These are phyloP conservation scores for Sphaerulina populicola DNA, from an alignment of 2,329 filamentous ascomycete species.

Conservation along the genomic window DNA sequence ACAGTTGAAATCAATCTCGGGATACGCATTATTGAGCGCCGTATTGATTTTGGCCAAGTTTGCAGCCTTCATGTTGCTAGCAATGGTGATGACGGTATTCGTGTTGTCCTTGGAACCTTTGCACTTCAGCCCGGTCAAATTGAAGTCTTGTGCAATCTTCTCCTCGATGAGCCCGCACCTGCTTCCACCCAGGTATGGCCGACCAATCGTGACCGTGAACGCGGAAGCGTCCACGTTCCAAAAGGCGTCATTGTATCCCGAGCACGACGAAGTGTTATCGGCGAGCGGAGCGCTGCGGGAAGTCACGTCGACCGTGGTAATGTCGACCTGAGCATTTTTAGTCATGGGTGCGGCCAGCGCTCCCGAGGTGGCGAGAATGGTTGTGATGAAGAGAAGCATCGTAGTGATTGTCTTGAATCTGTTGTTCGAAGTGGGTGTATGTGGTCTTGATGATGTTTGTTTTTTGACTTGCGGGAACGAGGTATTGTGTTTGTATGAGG, in stretches of 20 bases:
- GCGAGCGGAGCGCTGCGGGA: background rate
- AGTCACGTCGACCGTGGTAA: background rate
- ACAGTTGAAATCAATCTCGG: conserved; percentile 13
- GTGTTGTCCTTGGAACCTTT: conserved; percentile 10
- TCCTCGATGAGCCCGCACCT: conserved; percentile 11
- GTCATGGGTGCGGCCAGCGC: conserved; percentile 16
- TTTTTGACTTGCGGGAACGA: background rate
- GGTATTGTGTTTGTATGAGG: background rate
- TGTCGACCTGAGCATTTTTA: background rate
- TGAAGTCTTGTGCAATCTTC: conserved; percentile 9
- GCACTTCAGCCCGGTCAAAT: conserved; percentile 11
- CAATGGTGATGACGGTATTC: conserved; percentile 16
- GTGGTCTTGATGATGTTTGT: background rate
- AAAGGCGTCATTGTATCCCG: conserved; percentile 11
- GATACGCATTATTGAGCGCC: conserved; percentile 11
- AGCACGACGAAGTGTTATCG: conserved; percentile 9
- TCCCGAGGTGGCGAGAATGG: conserved; percentile 9
- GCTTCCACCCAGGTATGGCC: conserved; percentile 14
- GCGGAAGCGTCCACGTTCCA: conserved; percentile 11
- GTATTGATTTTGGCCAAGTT: conserved; percentile 10
- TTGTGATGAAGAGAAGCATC: conserved; percentile 10
- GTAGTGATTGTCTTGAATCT: background rate
- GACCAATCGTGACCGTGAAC: conserved; percentile 15
- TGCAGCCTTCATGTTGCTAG: conserved; percentile 8
- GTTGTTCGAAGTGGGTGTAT: background rate